A percentile compares a stretch with the other conserved stretches of the same genome.
phyloP scores from a whole-genome alignment of 2,329 filamentous ascomycete species.

The Bipolaris oryzae region DNA sequence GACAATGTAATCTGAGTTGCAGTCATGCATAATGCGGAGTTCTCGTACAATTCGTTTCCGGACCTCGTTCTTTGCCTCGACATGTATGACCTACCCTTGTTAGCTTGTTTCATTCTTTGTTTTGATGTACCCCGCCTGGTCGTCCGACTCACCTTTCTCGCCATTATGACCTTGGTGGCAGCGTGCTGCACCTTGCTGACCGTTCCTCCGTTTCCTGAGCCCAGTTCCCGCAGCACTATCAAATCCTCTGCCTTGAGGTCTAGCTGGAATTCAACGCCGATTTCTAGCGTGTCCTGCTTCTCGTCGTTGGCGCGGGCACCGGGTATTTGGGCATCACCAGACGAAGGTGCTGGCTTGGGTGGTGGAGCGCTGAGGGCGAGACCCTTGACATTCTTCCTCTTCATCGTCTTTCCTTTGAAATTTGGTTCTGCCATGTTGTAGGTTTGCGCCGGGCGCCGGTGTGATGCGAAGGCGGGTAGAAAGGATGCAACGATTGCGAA shows the following conservation, averaged over 20 bases:
- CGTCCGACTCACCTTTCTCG: slow-evolving; percentile 76
- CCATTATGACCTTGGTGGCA: slow-evolving; percentile 95
- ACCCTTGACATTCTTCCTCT: slow-evolving; percentile 98
- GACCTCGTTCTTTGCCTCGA: slow-evolving; percentile 96
- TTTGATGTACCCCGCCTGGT: background rate
- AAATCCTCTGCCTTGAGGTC: slow-evolving; percentile 91
- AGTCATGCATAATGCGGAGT: slow-evolving; percentile 97
- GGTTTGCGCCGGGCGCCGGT: slow-evolving; percentile 26
- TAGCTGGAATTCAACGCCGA: slow-evolving; percentile 95
- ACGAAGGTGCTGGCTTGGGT: slow-evolving; percentile 73
- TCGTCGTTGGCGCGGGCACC: slow-evolving; percentile 65
- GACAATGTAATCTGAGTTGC: slow-evolving; percentile 95
- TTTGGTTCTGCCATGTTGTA: slow-evolving; percentile 60
- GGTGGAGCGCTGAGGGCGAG: slow-evolving; percentile 82
- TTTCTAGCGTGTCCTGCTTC: slow-evolving; percentile 79
- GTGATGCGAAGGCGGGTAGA: slow-evolving; percentile 9
- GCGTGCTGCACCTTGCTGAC: slow-evolving; percentile 98
- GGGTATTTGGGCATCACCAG: slow-evolving; percentile 69
- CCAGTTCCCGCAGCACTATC: slow-evolving; percentile 90
- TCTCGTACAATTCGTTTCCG: slow-evolving; percentile 96
- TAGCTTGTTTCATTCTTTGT: slow-evolving; percentile 9
- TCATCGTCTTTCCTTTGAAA: slow-evolving; percentile 79
- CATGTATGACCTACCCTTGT: slow-evolving; percentile 82
- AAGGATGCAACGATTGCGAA: slow-evolving; percentile 9
- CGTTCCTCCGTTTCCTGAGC: slow-evolving; percentile 94